Evolutionary conservation across 306 rosid species (phyloP).

Genomic region (Dalbergia cultrata): DNA sequence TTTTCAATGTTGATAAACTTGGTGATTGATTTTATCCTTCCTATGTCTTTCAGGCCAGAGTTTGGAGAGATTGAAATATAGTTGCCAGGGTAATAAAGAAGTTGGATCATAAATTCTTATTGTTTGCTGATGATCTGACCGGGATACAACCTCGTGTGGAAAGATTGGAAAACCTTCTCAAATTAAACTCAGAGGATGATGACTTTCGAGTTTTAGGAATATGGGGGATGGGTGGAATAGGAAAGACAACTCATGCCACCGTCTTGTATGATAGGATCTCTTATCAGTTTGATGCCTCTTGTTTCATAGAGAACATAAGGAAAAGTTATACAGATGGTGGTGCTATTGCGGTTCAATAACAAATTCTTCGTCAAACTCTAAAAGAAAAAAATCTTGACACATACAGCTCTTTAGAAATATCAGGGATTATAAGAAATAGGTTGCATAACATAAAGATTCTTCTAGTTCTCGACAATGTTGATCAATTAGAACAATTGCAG

Average conservation of each 20-base stretch:
- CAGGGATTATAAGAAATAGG: not conserved
- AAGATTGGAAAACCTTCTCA: not conserved
- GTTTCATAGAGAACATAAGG: not conserved
- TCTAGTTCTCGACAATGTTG: conserved; percentile 20
- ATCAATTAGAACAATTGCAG: not conserved
- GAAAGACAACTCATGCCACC: not conserved
- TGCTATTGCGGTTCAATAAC: not conserved
- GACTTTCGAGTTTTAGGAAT: not conserved
- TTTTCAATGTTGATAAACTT: not conserved
- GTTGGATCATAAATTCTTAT: not conserved
- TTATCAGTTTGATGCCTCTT: not conserved
- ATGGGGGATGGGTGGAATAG: not conserved
- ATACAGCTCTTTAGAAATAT: not conserved
- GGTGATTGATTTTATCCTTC: not conserved
- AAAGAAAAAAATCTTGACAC: not conserved
- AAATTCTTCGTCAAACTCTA: conserved; percentile 7
- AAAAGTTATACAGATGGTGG: not conserved
- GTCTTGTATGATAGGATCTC: not conserved
- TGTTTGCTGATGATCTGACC: not conserved
- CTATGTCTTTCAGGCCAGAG: not conserved
- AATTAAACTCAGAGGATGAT: not conserved
- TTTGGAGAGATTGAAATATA: not conserved
- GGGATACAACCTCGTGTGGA: not conserved
- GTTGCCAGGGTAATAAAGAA: not conserved
- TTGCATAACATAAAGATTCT: not conserved